Base-by-base conservation (phyloP, 2,329 filamentous ascomycete genomes). In the Fusarium sulawesiense region DNA sequence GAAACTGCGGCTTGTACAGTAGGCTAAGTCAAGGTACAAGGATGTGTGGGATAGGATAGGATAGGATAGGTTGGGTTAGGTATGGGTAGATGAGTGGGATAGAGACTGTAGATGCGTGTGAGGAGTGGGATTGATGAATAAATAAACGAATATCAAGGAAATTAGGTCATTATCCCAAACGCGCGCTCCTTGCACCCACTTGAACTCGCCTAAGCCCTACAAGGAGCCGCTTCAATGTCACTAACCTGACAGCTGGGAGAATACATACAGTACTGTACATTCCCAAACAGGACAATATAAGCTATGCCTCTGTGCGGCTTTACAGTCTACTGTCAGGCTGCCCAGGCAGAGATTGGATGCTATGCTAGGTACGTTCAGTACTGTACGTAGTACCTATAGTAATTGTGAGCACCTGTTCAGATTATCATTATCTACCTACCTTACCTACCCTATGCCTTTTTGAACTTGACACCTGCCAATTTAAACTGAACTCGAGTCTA, bases 201-300 rank as follows among this genome's bases (percentile, higher is more conserved):
- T 20, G 23, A 60, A 47, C 50, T 69, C 46, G 63, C 37, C 65
- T 66, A 66, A 66, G 64, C 64, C 64, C 56, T 66, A 66, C 45
- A 67, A 51, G 49, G 49, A 56, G 56, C 44, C 30, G 45, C 37
- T 44, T 41, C 30, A 23, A 23, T 34, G 20, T 32, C 21, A 37
- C 25, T 30, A 37, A 32, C 48, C 37, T 18, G 30, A 30, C 23
- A 40, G 45, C 30, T 40, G 29, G 29, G 34, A 45, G 18, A 32
- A 37, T 27, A 65, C 29, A 30, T 40, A 65, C 29, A 6, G 29
- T 13, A 30, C 27, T 13, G 12, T 50, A 32, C 21, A 20, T 51
- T 25, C 49, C 41, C 20, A 46, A 56, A 60, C n/a, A 56, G 50
- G 50, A 30, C 29, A 60, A 56, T 60, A 48, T 40, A 56, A 42